These are phyloP conservation scores for Marasmius oreades DNA, from an alignment of 1,284 basidiomycete genomes.

Conservation along the genomic window DNA sequence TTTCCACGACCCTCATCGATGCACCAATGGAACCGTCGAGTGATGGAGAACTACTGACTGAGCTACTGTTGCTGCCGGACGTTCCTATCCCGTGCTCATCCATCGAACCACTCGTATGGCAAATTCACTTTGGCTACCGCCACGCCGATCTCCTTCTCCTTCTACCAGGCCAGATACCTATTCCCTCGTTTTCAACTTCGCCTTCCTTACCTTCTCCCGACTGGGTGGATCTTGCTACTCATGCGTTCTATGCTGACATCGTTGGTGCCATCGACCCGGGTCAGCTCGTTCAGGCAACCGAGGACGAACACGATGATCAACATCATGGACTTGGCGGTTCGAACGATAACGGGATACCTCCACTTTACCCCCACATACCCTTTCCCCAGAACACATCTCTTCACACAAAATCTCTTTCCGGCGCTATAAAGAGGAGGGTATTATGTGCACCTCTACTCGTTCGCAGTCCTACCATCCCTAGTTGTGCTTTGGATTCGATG, in stretches of 20 bases:
- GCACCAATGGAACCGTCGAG: slow-evolving; percentile 16
- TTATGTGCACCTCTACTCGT: slow-evolving; percentile 64
- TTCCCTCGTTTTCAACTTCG: slow-evolving; percentile 58
- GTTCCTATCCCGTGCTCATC: slow-evolving; percentile 46
- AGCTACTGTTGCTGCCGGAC: slow-evolving; percentile 37
- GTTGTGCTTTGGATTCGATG: background rate
- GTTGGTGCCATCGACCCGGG: background rate
- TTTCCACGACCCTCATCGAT: slow-evolving; percentile 49
- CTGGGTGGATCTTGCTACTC: slow-evolving; percentile 54
- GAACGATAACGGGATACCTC: background rate
- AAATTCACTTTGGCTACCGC: slow-evolving; percentile 64
- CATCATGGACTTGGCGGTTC: background rate
- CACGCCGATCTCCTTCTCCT: slow-evolving; percentile 68
- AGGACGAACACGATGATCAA: slow-evolving; percentile 5
- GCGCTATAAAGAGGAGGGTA: slow-evolving; percentile 35
- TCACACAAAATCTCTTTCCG: slow-evolving; percentile 17
- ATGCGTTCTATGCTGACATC: slow-evolving; percentile 33
- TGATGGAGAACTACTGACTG: slow-evolving; percentile 9
- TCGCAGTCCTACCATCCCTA: slow-evolving; percentile 26
- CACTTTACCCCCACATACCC: slow-evolving; percentile 35
- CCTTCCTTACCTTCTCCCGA: slow-evolving; percentile 55
- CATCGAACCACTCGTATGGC: slow-evolving; percentile 56
- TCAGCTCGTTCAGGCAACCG: slow-evolving; percentile 23
- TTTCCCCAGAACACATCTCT: slow-evolving; percentile 27
- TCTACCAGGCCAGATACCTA: slow-evolving; percentile 70